Evolutionary conservation across 176 grass and related monocot genomes (phyloP), one percentile per base, ranked within the genome.

Genomic region (Phoenix dactylifera): DNA sequence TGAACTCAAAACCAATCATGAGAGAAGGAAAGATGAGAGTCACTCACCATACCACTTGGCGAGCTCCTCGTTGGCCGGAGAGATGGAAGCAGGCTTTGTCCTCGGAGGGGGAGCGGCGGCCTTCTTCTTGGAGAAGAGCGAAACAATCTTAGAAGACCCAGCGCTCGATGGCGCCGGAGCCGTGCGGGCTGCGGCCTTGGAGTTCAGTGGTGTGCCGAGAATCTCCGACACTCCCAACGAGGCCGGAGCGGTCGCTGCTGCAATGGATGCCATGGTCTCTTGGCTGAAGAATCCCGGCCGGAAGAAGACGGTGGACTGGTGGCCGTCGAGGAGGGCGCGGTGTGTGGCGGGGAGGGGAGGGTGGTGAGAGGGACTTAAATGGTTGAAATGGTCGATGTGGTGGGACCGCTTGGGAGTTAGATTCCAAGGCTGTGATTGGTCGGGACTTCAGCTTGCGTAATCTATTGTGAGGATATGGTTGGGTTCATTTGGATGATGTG

Each of bases 11-110:
- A 39, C 35, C 35, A 39, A 39, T 39, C 35, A 39, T 39, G 10
- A 39, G 35, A 12, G 35, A 39, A 39, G 35, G 32, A 7, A 39
- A 39, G 35, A 2, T 10, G 2, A 39, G 35, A 10, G 35, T 10
- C 59, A 88, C 80, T 83, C 73, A 88, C 85, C 90, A 0, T 95
- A 95, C 90, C 93, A 92, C 87, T 91, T 88, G 58, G 93, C 93
- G 67, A 91, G 82, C 76, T 98, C 93, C 14, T 92, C 93, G 23
- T 54, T 58, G 52, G 80, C 62, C 0, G 84, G 54, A 28, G 93
- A 49, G 5, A 16, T 71, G 0, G 79, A 17, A 0, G 32, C 63
- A 0, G 84, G 65, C 93, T 92, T 98, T 6, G 75, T 4, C 81
- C 88, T 97, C 15, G 26, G 4, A 22, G 78, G 4, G n/a, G 78